phyloP scores from a whole-genome alignment of 768 basidiomycete species.

The Cyathus striatus region DNA sequence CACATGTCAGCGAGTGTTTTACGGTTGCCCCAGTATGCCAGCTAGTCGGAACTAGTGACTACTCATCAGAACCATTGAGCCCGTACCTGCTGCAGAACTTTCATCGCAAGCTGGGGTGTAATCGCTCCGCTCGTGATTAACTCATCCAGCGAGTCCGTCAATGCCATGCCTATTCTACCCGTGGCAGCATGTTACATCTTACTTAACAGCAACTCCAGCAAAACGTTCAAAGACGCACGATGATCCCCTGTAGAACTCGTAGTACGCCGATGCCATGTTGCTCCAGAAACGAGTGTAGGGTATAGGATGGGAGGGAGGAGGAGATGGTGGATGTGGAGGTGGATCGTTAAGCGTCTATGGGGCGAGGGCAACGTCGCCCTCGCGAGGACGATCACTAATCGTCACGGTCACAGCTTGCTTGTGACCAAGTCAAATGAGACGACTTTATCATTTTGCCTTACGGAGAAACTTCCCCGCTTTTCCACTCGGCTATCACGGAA shows the following conservation, averaged over 20 bases:
- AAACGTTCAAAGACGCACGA: slow-evolving; percentile 52
- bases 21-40: too few relatives aligned
- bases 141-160: slow-evolving; percentile 98
- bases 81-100: slow-evolving; percentile 91
- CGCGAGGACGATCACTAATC: too few relatives aligned
- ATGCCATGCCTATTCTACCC: slow-evolving; percentile 90
- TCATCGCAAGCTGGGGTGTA: slow-evolving; percentile 97
- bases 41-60: too few relatives aligned
- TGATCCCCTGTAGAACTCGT: slow-evolving; percentile 89
- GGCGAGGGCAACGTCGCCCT: too few relatives aligned
- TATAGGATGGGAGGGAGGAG: too few relatives aligned
- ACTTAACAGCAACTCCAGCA: background rate
- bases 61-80: background rate
- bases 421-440: too few relatives aligned
- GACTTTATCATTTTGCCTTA: too few relatives aligned
- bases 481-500: too few relatives aligned
- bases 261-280: slow-evolving; percentile 79
- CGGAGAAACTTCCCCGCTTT: too few relatives aligned
- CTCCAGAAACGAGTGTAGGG: background rate
- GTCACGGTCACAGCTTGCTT: too few relatives aligned
- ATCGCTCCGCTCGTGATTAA: slow-evolving; percentile 95
- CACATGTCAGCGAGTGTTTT: background rate
- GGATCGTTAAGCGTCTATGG: too few relatives aligned
- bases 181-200: background rate
- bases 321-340: too few relatives aligned